A percentile compares a stretch with the other conserved stretches of the same genome.
Conservation (phyloP, 768 basidiomycete genomes). For the Coprinellus micaceus region DNA sequence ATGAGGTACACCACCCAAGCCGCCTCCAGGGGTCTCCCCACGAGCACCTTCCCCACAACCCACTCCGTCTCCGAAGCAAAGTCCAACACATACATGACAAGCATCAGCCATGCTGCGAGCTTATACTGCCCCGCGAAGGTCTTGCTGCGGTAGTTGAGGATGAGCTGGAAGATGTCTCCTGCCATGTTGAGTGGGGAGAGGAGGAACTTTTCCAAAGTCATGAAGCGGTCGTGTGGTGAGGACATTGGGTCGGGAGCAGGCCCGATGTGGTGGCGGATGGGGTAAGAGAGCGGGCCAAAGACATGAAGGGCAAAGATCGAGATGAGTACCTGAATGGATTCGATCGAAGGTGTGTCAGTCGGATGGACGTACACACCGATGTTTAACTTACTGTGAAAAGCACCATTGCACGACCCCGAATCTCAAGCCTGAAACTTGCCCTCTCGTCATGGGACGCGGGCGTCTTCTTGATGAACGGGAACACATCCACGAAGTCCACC, state of each 20-base stretch:
- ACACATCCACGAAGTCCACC: not conserved
- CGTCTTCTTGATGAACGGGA: conserved; percentile 20
- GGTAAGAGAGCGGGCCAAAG: conserved; percentile 1
- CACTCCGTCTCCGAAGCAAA: not conserved
- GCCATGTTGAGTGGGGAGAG: conserved; percentile 10
- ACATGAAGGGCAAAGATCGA: conserved; percentile 2
- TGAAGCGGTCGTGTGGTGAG: too few species aligned
- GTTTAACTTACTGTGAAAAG: conserved; percentile 3
- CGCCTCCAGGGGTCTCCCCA: not conserved
- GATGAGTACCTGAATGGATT: conserved; percentile 1
- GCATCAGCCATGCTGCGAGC: not conserved
- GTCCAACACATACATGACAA: not conserved
- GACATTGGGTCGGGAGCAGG: not conserved
- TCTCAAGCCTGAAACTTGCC: conserved; percentile 22
- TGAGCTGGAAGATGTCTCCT: conserved; percentile 19
- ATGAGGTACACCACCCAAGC: not conserved
- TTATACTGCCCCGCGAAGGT: conserved; percentile 24
- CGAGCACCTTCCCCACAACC: not conserved
- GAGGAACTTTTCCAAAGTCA: not conserved
- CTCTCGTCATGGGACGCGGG: conserved; percentile 28
- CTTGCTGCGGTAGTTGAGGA: conserved; percentile 19
- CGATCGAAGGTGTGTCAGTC: not conserved
- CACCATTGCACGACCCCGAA: not conserved
- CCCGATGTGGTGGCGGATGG: conserved; percentile 7
- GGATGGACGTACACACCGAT: too few species aligned